These are phyloP conservation scores for Neofusicoccum parvum DNA, from an alignment of 2,329 filamentous ascomycete genomes.

Conservation along the genomic window DNA sequence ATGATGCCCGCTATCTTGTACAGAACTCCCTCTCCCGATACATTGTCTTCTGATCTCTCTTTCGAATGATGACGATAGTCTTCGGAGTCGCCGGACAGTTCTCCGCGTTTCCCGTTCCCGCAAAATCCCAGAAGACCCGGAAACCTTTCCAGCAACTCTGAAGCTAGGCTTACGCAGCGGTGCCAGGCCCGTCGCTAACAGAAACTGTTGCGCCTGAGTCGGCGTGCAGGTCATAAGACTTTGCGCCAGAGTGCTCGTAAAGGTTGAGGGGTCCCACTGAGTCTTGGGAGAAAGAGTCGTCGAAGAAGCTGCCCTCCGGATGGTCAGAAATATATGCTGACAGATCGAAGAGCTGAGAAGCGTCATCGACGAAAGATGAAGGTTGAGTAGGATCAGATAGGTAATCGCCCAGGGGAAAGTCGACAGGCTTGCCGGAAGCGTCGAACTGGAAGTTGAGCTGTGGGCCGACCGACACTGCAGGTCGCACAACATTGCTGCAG, in stretches of 20 bases:
- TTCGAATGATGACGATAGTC: constrained; percentile 13
- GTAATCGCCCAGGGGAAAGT: constrained; percentile 37
- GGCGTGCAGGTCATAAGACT: constrained; percentile 47
- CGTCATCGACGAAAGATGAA: constrained; percentile 23
- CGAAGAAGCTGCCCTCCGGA: constrained; percentile 40
- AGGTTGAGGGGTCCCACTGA: constrained; percentile 35
- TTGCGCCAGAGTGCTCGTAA: constrained; percentile 43
- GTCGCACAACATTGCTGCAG: constrained; percentile 99
- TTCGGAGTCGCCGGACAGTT: constrained; percentile 17
- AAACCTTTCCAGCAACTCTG: constrained; percentile 19
- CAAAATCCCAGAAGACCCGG: constrained; percentile 14
- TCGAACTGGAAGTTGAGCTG: constrained; percentile 31
- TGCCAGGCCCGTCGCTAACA: constrained; percentile 51
- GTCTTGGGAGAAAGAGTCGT: constrained; percentile 34
- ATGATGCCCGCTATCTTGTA: constrained; percentile 15
- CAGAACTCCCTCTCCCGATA: constrained; percentile 13
- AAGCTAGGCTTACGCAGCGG: constrained; percentile 44
- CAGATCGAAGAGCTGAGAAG: constrained; percentile 44
- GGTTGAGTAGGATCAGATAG: constrained; percentile 38
- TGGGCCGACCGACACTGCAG: constrained; percentile 95
- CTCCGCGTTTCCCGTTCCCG: constrained; percentile 15
- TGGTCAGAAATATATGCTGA: constrained; percentile 32
- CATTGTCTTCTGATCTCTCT: constrained; percentile 9
- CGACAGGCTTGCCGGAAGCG: constrained; percentile 25
- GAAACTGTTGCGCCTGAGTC: constrained; percentile 49